phyloP scores from a whole-genome alignment of 345 rosid species.

The Laguncularia racemosa region DNA sequence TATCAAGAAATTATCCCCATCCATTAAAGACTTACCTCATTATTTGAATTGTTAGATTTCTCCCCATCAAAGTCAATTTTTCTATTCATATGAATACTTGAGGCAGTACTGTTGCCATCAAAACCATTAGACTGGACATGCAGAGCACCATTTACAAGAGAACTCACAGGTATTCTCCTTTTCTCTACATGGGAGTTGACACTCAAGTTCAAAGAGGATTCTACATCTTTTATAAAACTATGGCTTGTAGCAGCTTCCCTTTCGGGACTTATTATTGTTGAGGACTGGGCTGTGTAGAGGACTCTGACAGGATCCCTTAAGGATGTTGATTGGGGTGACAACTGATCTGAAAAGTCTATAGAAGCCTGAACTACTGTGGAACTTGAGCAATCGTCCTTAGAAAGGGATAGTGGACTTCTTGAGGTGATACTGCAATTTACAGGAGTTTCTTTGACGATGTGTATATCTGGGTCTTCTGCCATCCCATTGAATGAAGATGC shows the following conservation, averaged over 20 bases:
- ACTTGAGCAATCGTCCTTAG: constrained; percentile 37
- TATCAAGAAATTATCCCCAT: too few species aligned
- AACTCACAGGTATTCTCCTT: constrained; percentile 39
- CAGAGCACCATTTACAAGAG: constrained; percentile 28
- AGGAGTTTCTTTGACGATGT: constrained; percentile 52
- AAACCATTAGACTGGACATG: constrained; percentile 16
- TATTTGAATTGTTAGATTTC: constrained; percentile 19
- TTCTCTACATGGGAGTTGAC: constrained; percentile 62
- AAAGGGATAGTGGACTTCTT: constrained; percentile 43
- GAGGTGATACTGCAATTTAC: constrained; percentile 19
- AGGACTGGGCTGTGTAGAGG: constrained; percentile 22
- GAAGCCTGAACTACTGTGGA: constrained; percentile 46
- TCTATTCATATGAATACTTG: constrained; percentile 11
- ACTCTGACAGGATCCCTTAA: constrained; percentile 22
- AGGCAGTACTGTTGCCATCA: constrained; percentile 16
- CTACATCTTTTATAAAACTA: constrained; percentile 35
- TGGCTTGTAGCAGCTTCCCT: constrained; percentile 22
- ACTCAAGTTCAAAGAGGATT: constrained; percentile 47
- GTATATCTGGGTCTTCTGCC: constrained; percentile 46
- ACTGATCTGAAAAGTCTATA: constrained; percentile 34
- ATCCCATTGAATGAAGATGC: constrained; percentile 26
- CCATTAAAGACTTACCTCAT: constrained; percentile 1
- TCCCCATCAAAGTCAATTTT: constrained; percentile 48
- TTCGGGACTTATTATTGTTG: constrained; percentile 34
- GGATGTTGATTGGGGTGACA: constrained; percentile 27